phyloP scores from a whole-genome alignment of 225 moss, liverwort and hornwort species.

The Polytrichum commune region DNA sequence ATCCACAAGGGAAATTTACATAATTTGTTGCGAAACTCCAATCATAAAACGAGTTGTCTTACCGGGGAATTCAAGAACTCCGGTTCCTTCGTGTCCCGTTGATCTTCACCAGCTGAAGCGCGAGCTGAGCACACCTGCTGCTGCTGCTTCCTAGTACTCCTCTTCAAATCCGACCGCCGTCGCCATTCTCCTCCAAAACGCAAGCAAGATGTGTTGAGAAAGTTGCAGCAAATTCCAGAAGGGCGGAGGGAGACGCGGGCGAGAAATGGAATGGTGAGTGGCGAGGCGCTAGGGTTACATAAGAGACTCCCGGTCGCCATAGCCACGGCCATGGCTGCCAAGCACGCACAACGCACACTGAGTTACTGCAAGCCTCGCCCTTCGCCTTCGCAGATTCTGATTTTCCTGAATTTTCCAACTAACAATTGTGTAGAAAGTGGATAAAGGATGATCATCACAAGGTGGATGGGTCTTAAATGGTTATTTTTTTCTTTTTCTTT shows the following conservation, averaged over 20 bases:
- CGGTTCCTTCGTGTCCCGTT: slow-evolving; percentile 2
- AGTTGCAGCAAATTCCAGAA: neutral
- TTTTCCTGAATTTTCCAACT: too few species aligned
- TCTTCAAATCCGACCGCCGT: neutral
- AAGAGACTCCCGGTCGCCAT: neutral
- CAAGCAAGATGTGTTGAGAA: neutral
- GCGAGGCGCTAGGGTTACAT: neutral
- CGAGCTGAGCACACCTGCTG: slow-evolving; percentile 15
- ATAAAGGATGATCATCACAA: too few species aligned
- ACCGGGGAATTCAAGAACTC: slow-evolving; percentile 23
- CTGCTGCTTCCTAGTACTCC: neutral
- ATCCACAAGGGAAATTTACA: neutral
- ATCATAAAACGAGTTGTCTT: neutral
- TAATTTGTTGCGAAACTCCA: neutral
- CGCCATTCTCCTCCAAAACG: neutral
- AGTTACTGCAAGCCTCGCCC: too few species aligned
- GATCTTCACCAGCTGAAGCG: slow-evolving; percentile 27
- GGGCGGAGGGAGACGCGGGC: neutral
- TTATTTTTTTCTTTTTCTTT: too few species aligned
- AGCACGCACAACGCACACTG: too few species aligned
- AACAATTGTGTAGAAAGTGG: too few species aligned
- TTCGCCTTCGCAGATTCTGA: too few species aligned
- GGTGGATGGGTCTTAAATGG: too few species aligned
- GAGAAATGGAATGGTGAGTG: neutral
- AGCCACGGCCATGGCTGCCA: neutral